Evolutionary conservation across 2,329 filamentous ascomycete species (phyloP), one percentile per base, ranked within the genome.

Genomic region (Aspergillus sp.): DNA sequence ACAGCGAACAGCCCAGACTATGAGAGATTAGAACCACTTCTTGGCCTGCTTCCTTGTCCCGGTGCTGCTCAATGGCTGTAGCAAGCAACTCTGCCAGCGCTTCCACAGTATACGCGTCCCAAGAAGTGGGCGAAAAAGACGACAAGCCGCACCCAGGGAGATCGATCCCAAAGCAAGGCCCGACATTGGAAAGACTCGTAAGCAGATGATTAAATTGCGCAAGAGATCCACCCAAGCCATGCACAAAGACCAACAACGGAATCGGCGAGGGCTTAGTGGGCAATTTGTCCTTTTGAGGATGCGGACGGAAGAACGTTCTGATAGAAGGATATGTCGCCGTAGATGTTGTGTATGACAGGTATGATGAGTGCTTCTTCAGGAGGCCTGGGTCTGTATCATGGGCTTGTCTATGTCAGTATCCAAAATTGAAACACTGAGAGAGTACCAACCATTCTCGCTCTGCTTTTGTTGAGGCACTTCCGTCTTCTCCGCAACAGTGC

Each of bases 161-260:
- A 73, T 99, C 95, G 64, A 98, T 87, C 3, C 92, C 90, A 41
- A 96, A 83, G 73, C 93, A 96, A 51, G 92, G 89, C 11, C 90
- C 92, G 52, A 92, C 81, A 71, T 96, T 92, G 54, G 90, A 86
- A 51, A 99, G 82, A 74, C 91, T 95, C 19, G 87, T 89, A 15
- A 98, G 79, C 5, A 98, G 79, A 30, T 90, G 86, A 58, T 91
- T 85, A 72, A 97, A 98, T 71, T 98, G 95, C 10, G 92, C 89
- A 23, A 92, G 84, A 0, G 91, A 96, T 52, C 95, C 95, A n/a
- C 94, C 95, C 8, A 98, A 83, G 1, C 95, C 95, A 71, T 98
- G 95, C 59, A 98, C 83, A 72, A 96, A 96, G 47, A 98, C 92
- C 3, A 98, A 80, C 8, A 99, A 79, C 1, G 95, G 95, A 10